These are phyloP conservation scores for Aureobasidium namibiae DNA, from an alignment of 2,329 filamentous ascomycete species.

Conservation along the genomic window DNA sequence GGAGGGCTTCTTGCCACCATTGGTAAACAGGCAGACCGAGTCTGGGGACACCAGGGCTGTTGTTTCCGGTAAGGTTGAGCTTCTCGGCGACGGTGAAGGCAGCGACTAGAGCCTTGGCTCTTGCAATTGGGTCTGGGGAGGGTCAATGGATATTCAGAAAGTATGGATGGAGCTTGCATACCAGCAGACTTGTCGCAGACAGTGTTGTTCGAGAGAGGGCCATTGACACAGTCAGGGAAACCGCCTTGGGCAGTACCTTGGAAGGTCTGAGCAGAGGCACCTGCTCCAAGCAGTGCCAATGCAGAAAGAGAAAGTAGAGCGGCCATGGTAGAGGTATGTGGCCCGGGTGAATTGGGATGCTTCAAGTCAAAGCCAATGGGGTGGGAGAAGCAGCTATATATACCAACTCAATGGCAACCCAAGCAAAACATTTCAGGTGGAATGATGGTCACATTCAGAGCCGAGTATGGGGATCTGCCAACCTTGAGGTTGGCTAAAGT, in stretches of 20 bases:
- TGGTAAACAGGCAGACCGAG: constrained; percentile 52
- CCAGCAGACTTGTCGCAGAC: constrained; percentile 41
- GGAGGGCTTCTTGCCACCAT: constrained; percentile 54
- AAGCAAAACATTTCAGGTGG: neutral
- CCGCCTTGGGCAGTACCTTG: constrained; percentile 4
- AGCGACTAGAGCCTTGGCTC: constrained; percentile 41
- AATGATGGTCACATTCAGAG: neutral
- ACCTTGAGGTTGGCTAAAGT: constrained; percentile 13
- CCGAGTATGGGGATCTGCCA: constrained; percentile 4
- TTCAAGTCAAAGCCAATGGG: neutral
- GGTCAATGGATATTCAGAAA: neutral
- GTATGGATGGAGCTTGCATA: constrained; percentile 16
- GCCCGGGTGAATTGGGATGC: neutral
- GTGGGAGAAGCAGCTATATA: constrained; percentile 7
- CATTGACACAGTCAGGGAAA: constrained; percentile 45
- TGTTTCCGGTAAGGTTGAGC: constrained; percentile 45
- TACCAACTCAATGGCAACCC: neutral
- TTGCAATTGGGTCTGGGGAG: constrained; percentile 24
- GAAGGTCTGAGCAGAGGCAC: constrained; percentile 6
- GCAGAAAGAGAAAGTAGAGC: constrained; percentile 6
- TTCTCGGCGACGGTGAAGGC: constrained; percentile 47
- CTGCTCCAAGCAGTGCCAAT: constrained; percentile 7
- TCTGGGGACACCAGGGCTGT: constrained; percentile 43
- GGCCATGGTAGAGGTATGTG: constrained; percentile 1
- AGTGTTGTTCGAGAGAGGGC: constrained; percentile 39